These are phyloP conservation scores for Kitagawia praeruptora DNA, from an alignment of 129 eudicot genomes.

Conservation along the genomic window DNA sequence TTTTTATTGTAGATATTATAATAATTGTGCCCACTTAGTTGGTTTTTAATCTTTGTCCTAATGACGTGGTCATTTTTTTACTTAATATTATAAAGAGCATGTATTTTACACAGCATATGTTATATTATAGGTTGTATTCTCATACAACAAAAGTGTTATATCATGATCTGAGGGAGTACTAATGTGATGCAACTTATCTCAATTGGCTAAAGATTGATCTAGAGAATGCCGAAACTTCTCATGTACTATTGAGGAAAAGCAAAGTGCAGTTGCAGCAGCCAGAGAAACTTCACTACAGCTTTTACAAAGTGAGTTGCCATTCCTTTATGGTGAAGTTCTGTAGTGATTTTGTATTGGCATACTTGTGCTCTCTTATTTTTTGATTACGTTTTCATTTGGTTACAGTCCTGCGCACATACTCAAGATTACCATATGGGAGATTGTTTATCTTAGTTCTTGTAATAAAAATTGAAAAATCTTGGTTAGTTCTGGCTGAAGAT, in stretches of 20 bases:
- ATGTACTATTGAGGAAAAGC: conserved; percentile 69
- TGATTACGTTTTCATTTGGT: not conserved
- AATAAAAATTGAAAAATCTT: conserved; percentile 60
- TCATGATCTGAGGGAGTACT: conserved; percentile 64
- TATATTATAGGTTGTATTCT: not conserved
- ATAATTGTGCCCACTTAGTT: too few species aligned
- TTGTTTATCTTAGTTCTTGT: conserved; percentile 1
- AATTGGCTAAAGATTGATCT: conserved; percentile 79
- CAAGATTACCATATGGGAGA: not conserved
- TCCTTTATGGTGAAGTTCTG: not conserved
- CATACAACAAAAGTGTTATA: conserved; percentile 1
- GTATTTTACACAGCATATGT: not conserved
- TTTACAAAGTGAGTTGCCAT: conserved; percentile 57
- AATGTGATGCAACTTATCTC: conserved; percentile 93
- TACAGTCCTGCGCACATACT: not conserved
- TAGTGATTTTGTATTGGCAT: not conserved
- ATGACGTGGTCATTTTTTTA: too few species aligned
- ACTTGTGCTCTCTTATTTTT: not conserved
- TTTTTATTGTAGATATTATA: too few species aligned
- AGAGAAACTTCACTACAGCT: conserved; percentile 53
- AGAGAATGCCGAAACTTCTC: conserved; percentile 52
- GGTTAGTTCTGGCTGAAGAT: conserved; percentile 77
- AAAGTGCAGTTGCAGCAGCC: conserved; percentile 51
- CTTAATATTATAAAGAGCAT: not conserved
- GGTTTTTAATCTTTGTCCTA: too few species aligned